Conservation (phyloP, 805 yeast species). For the Saturnispora bothae region DNA sequence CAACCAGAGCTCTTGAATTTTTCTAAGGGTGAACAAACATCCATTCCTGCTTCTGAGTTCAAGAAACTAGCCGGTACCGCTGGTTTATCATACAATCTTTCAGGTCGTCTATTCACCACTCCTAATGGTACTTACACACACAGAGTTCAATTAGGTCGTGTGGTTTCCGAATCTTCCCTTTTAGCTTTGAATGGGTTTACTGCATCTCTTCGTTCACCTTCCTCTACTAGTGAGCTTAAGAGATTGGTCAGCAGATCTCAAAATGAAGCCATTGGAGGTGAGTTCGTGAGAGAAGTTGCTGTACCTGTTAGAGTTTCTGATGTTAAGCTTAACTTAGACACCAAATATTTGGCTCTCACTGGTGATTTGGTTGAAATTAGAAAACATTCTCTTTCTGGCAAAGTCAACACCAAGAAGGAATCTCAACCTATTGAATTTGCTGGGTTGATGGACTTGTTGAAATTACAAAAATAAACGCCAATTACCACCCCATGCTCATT, state of each 20-base stretch:
- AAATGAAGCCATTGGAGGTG: constrained; percentile 18
- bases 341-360: constrained; percentile 5
- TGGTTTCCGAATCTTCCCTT: constrained; percentile 33
- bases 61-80: constrained; percentile 48
- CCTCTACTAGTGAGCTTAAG: constrained; percentile 13
- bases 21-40: constrained; percentile 4
- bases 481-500: too few species aligned
- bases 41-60: constrained; percentile 17
- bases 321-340: constrained; percentile 19
- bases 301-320: constrained; percentile 21
- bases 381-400: constrained; percentile 1
- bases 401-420: not conserved
- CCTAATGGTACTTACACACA: constrained; percentile 56
- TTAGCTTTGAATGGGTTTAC: constrained; percentile 47
- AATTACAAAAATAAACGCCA: constrained; percentile 3
- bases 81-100: constrained; percentile 60
- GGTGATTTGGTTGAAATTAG: constrained; percentile 4
- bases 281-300: constrained; percentile 23
- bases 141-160: constrained; percentile 59
- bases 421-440: constrained; percentile 1
- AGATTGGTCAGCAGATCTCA: constrained; percentile 16
- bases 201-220: constrained; percentile 14
- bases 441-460: constrained; percentile 4
- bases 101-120: constrained; percentile 56
- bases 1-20: constrained; percentile 10